A percentile compares a stretch with the other conserved stretches of the same genome.
Evolutionary conservation across 805 yeast species (phyloP).

Genomic region (Alloascoidea africana): DNA sequence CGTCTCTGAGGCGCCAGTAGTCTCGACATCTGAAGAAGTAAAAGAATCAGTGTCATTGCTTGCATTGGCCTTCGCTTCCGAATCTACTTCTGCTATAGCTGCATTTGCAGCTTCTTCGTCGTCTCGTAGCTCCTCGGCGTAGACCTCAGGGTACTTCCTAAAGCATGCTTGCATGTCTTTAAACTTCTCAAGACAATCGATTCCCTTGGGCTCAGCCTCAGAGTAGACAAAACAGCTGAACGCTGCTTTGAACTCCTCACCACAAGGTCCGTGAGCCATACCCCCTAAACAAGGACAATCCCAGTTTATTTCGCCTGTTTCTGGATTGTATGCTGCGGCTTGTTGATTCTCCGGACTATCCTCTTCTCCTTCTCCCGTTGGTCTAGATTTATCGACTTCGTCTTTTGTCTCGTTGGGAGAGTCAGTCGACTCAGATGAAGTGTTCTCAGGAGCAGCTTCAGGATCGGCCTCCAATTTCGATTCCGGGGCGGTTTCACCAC

Average conservation of each 20-base stretch:
- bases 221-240: conserved; percentile 92
- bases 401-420: neutral
- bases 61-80: neutral
- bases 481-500: conserved; percentile 2
- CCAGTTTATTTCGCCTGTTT: conserved; percentile 98
- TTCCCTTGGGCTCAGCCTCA: conserved; percentile 89
- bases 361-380: conserved; percentile 14
- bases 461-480: neutral
- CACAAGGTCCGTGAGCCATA: conserved; percentile 98
- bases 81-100: conserved; percentile 7
- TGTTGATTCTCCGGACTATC: conserved; percentile 25
- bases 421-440: too few species aligned
- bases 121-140: conserved; percentile 80
- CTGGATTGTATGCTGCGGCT: conserved; percentile 90
- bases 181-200: conserved; percentile 86
- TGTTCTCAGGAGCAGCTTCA: conserved; percentile 6
- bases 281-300: conserved; percentile 99
- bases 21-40: conserved; percentile 10
- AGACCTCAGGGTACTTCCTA: conserved; percentile 82
- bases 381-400: too few species aligned
- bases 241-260: conserved; percentile 87
- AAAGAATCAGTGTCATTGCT: conserved; percentile 7
- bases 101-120: conserved; percentile 37
- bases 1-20: conserved; percentile 9
- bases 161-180: conserved; percentile 89